Conservation (phyloP, 768 basidiomycete species). For the Cubamyces lactineus region DNA sequence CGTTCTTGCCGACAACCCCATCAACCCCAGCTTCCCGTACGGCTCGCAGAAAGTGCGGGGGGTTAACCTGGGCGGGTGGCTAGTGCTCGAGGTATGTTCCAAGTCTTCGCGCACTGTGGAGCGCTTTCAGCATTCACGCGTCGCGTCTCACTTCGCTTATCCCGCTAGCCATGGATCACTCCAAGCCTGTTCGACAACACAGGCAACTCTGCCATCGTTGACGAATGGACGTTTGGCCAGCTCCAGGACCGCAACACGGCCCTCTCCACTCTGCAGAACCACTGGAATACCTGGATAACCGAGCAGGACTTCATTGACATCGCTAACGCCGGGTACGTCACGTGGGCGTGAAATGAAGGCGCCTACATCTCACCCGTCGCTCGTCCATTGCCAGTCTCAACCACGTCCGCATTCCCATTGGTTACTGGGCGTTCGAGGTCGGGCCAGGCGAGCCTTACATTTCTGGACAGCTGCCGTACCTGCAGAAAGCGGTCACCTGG, state of each 20-base stretch:
- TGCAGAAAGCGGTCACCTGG: slow-evolving; percentile 69
- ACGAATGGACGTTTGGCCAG: slow-evolving; percentile 80
- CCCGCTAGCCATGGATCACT: slow-evolving; percentile 69
- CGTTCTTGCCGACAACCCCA: slow-evolving; percentile 34
- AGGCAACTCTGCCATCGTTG: slow-evolving; percentile 57
- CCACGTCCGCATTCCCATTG: slow-evolving; percentile 83
- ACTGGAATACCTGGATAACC: slow-evolving; percentile 80
- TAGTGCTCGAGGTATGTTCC: slow-evolving; percentile 51
- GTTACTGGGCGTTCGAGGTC: slow-evolving; percentile 90
- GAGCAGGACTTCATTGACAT: slow-evolving; percentile 78
- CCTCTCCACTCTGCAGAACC: slow-evolving; percentile 52
- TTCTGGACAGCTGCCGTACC: slow-evolving; percentile 73
- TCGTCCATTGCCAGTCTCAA: slow-evolving; percentile 53
- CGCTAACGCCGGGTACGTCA: slow-evolving; percentile 68
- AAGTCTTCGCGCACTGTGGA: background rate
- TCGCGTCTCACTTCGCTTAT: slow-evolving; percentile 10
- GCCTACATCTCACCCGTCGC: background rate
- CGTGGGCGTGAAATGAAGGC: slow-evolving; percentile 21
- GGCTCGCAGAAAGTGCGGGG: slow-evolving; percentile 76
- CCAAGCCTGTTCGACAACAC: slow-evolving; percentile 76
- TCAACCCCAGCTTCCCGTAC: slow-evolving; percentile 68
- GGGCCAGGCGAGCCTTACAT: slow-evolving; percentile 77
- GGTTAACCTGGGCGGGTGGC: slow-evolving; percentile 79
- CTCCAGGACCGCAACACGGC: slow-evolving; percentile 58
- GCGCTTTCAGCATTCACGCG: background rate